Evolutionary conservation across 1,139 yeast genomes (phyloP).

Genomic region (Saccharomyces pastorianus): DNA sequence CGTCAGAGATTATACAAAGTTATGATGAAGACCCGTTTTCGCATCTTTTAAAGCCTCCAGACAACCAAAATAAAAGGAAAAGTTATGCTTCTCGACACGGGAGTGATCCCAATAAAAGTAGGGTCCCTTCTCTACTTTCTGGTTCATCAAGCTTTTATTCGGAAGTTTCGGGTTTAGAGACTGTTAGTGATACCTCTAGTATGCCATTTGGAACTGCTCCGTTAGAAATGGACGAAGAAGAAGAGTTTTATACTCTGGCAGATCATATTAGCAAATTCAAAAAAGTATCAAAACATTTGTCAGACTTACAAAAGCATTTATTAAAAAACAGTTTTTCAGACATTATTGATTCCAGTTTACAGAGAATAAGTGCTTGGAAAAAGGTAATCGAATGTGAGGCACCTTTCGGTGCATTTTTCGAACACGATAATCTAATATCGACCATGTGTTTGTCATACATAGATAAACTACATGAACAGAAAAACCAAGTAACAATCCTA

Average conservation of each 20-base stretch:
- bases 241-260: slow-evolving; percentile 10
- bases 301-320: slow-evolving; percentile 8
- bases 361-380: slow-evolving; percentile 18
- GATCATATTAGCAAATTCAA: slow-evolving; percentile 21
- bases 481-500: slow-evolving; percentile 25
- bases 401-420: slow-evolving; percentile 3
- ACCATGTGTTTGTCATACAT: slow-evolving; percentile 17
- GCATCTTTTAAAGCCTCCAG: slow-evolving; percentile 1
- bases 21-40: slow-evolving; percentile 9
- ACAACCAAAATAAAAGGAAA: background rate
- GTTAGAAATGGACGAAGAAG: background rate
- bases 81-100: background rate
- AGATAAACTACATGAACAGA: slow-evolving; percentile 18
- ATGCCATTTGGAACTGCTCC: background rate
- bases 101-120: background rate
- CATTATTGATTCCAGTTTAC: slow-evolving; percentile 12
- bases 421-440: slow-evolving; percentile 4
- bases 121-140: slow-evolving; percentile 4
- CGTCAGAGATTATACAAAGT: slow-evolving; percentile 24
- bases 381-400: slow-evolving; percentile 14
- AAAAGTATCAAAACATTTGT: slow-evolving; percentile 12
- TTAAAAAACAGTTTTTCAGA: slow-evolving; percentile 7
- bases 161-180: slow-evolving; percentile 1
- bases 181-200: background rate
- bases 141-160: slow-evolving; percentile 15